Percentiles rank a stretch among this genome's conserved stretches.
phyloP scores from a whole-genome alignment of 805 yeast genomes.

The Brettanomyces sp. region DNA sequence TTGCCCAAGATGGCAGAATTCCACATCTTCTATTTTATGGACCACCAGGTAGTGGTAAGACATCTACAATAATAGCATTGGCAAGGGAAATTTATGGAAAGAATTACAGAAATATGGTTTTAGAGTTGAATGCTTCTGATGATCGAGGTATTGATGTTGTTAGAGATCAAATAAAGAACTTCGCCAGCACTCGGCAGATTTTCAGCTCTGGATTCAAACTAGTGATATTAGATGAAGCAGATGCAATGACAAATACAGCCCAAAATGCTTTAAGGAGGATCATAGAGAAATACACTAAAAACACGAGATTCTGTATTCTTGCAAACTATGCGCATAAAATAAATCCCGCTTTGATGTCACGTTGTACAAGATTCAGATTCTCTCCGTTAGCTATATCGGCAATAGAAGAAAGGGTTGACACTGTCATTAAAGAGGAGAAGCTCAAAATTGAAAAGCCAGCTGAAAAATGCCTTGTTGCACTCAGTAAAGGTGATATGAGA shows the following conservation, averaged over 20 bases:
- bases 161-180: constrained; percentile 93
- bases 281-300: constrained; percentile 88
- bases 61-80: constrained; percentile 79
- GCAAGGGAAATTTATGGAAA: constrained; percentile 83
- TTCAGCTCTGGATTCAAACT: constrained; percentile 79
- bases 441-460: constrained; percentile 54
- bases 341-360: constrained; percentile 87
- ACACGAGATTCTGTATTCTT: constrained; percentile 89
- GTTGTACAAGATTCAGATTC: constrained; percentile 94
- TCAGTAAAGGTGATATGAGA: constrained; percentile 96
- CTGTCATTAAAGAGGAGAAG: constrained; percentile 62
- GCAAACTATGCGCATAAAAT: constrained; percentile 95
- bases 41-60: constrained; percentile 91
- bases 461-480: constrained; percentile 49
- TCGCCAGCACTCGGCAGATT: constrained; percentile 93
- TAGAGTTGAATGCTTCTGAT: constrained; percentile 93
- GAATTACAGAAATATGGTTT: constrained; percentile 76
- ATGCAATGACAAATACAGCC: constrained; percentile 84
- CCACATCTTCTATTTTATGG: constrained; percentile 94
- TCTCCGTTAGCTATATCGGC: constrained; percentile 68
- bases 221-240: constrained; percentile 92
- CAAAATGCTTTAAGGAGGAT: constrained; percentile 76
- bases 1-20: constrained; percentile 70
- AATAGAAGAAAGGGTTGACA: constrained; percentile 53
- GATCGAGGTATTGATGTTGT: constrained; percentile 98